Conservation (phyloP, 345 rosid species). For the Citrus medica region DNA sequence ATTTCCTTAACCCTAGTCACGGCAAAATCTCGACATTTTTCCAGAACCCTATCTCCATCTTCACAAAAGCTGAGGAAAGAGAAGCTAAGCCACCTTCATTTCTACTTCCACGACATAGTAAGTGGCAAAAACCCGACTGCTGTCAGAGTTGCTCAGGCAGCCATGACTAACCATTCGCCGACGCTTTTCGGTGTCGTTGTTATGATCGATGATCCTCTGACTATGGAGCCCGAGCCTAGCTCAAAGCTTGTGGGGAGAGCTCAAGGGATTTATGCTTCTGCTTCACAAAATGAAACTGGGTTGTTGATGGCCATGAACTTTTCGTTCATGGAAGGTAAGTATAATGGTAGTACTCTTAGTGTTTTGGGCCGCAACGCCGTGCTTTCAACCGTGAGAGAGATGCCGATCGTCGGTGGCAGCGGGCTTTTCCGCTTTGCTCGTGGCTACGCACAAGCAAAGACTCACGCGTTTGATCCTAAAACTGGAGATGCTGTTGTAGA, state of each 20-base stretch:
- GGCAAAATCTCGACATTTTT: background rate
- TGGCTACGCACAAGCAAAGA: slow-evolving; percentile 29
- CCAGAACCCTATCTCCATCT: background rate
- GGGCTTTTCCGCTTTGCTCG: slow-evolving; percentile 30
- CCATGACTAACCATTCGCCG: slow-evolving; percentile 5
- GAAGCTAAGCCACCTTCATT: slow-evolving; percentile 41
- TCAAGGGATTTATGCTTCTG: slow-evolving; percentile 23
- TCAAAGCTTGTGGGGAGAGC: slow-evolving; percentile 26
- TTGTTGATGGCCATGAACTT: slow-evolving; percentile 29
- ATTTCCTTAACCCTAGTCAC: background rate
- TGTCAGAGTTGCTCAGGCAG: slow-evolving; percentile 23
- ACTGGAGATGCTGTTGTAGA: slow-evolving; percentile 26
- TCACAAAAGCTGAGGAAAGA: slow-evolving; percentile 7
- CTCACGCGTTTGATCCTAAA: slow-evolving; percentile 13
- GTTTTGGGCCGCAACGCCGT: slow-evolving; percentile 25
- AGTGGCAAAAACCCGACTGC: slow-evolving; percentile 23
- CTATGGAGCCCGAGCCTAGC: slow-evolving; percentile 7
- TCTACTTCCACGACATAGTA: slow-evolving; percentile 35
- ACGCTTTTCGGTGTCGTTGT: slow-evolving; percentile 15
- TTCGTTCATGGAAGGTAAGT: slow-evolving; percentile 31
- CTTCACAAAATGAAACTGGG: slow-evolving; percentile 9
- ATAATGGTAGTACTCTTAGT: slow-evolving; percentile 29
- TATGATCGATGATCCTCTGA: slow-evolving; percentile 27
- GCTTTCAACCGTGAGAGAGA: slow-evolving; percentile 12
- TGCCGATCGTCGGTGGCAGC: slow-evolving; percentile 30